Conservation (phyloP, 495 filamentous ascomycete species). For the Hypoxylon fuscum region DNA sequence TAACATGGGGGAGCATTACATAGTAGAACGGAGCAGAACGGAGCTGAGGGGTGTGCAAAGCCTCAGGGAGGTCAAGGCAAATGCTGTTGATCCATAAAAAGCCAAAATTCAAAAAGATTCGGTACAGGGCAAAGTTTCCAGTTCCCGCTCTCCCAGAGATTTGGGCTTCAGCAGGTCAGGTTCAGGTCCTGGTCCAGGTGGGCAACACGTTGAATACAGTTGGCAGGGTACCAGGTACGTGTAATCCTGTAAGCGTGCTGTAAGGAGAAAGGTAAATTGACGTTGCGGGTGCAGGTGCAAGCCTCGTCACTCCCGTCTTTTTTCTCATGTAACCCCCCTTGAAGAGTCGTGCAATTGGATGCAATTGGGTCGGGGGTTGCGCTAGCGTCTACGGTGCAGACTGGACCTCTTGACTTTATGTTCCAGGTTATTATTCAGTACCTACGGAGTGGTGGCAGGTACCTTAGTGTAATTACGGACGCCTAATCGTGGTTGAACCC, state of each 20-base stretch:
- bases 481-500: slow-evolving; percentile 13
- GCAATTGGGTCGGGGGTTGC: slow-evolving; percentile 17
- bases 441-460: too few relatives aligned
- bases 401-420: too few relatives aligned
- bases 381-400: slow-evolving; percentile 23
- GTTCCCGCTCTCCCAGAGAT: too few relatives aligned
- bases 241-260: too few relatives aligned
- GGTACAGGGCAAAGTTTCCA: background rate
- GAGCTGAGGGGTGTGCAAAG: background rate
- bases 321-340: slow-evolving; percentile 14
- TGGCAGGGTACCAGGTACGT: too few relatives aligned
- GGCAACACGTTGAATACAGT: too few relatives aligned
- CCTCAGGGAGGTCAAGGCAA: background rate
- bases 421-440: too few relatives aligned
- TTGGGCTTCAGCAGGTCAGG: too few relatives aligned
- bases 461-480: too few relatives aligned
- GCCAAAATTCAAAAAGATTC: background rate
- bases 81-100: slow-evolving; percentile 7
- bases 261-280: too few relatives aligned
- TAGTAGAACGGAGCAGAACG: slow-evolving; percentile 18
- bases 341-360: too few relatives aligned
- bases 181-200: too few relatives aligned
- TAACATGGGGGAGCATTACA: slow-evolving; percentile 11
- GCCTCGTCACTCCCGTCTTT: slow-evolving; percentile 14
- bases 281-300: background rate